Conservation (phyloP, 352 stramenopile genomes). For the Phytophthora agathidicida region DNA sequence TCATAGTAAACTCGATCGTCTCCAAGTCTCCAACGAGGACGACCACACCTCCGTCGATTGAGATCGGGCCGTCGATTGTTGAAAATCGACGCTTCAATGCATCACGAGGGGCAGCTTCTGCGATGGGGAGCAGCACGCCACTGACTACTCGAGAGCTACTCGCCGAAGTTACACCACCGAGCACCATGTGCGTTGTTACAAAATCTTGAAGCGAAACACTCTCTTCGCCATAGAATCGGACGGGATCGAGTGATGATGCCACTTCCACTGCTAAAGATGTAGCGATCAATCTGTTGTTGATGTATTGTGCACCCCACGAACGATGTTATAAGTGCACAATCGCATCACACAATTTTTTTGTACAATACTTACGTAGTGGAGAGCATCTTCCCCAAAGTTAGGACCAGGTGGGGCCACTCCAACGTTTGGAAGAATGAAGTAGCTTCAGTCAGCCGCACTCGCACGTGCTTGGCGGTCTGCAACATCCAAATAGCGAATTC, state of each 20-base stretch:
- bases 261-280: slow-evolving; percentile 15
- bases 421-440: slow-evolving; percentile 16
- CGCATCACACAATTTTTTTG: too few species aligned
- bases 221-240: slow-evolving; percentile 15
- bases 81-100: slow-evolving; percentile 1
- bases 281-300: slow-evolving; percentile 1
- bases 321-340: neutral
- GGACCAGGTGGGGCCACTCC: slow-evolving; percentile 9
- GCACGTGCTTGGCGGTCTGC: slow-evolving; percentile 29
- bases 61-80: neutral
- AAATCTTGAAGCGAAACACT: slow-evolving; percentile 9
- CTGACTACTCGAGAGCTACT: slow-evolving; percentile 15
- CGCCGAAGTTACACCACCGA: slow-evolving; percentile 20
- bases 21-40: slow-evolving; percentile 22
- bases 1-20: neutral
- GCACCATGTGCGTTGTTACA: slow-evolving; percentile 27
- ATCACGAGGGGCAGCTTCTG: neutral
- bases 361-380: slow-evolving; percentile 9
- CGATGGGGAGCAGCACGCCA: slow-evolving; percentile 23
- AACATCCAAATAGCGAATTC: neutral
- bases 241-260: slow-evolving; percentile 11
- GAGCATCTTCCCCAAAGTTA: slow-evolving; percentile 10
- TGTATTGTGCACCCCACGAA: neutral
- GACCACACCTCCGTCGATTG: slow-evolving; percentile 13
- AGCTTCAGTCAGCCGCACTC: slow-evolving; percentile 19